These are phyloP conservation scores for Pelargonium cotyledonis DNA, from an alignment of 441 rosid species.

Conservation along the genomic window DNA sequence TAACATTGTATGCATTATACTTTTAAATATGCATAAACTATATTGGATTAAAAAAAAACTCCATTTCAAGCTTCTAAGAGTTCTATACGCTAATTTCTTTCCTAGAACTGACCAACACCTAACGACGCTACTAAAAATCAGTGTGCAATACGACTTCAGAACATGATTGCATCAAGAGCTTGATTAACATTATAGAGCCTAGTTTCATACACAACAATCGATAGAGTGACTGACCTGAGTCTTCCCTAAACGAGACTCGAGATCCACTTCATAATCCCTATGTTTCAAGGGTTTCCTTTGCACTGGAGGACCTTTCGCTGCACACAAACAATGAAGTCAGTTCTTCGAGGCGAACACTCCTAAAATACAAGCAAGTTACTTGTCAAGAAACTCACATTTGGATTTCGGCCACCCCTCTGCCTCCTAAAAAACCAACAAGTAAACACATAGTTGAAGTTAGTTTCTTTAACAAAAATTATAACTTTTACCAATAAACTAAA, in stretches of 20 bases:
- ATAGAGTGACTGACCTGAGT: slow-evolving; percentile 53
- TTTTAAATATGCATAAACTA: background rate
- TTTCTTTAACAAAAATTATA: background rate
- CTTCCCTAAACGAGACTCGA: slow-evolving; percentile 90
- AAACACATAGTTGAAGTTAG: slow-evolving; percentile 1
- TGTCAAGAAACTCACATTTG: slow-evolving; percentile 44
- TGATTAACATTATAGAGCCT: background rate
- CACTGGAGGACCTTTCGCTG: slow-evolving; percentile 89
- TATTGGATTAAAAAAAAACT: background rate
- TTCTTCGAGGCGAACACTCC: background rate
- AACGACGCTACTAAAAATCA: background rate
- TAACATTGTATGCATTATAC: background rate
- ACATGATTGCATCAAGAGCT: background rate
- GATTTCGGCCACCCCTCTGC: slow-evolving; percentile 53
- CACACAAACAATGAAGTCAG: slow-evolving; percentile 8
- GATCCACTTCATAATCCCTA: slow-evolving; percentile 92
- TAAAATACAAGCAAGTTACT: background rate
- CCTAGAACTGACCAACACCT: background rate
- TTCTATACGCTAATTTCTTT: background rate
- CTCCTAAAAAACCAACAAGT: slow-evolving; percentile 43
- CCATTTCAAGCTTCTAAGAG: background rate
- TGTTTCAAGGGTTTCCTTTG: slow-evolving; percentile 97
- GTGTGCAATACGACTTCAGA: background rate
- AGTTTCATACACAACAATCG: background rate
- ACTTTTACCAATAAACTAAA: background rate